phyloP scores from a whole-genome alignment of 352 stramenopile species.

The Blastocystis sp. region DNA sequence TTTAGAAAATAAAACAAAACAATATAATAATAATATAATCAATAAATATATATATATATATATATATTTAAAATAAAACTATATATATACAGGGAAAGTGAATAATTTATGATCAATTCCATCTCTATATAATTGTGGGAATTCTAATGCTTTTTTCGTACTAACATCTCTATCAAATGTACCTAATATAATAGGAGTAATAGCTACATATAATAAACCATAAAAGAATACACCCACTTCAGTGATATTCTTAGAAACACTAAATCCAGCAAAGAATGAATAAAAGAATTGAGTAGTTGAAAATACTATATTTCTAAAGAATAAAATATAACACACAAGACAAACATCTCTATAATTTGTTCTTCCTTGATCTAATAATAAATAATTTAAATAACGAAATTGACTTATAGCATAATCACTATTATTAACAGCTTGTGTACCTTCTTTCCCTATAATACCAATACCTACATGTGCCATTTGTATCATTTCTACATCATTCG shows the following conservation, averaged over 20 bases:
- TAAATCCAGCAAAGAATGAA: conserved; percentile 75
- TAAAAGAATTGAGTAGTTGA: conserved; percentile 68
- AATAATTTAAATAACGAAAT: conserved; percentile 78
- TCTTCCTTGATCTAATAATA: conserved; percentile 86
- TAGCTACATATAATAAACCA: not conserved
- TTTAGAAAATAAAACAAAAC: not conserved
- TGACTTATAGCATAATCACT: conserved; percentile 92
- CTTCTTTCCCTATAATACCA: conserved; percentile 89
- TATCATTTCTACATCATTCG: conserved; percentile 98
- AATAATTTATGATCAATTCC: conserved; percentile 10
- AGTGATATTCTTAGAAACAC: conserved; percentile 45
- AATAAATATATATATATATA: not conserved
- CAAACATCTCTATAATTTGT: conserved; percentile 89
- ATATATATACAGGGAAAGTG: not conserved
- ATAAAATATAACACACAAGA: conserved; percentile 80
- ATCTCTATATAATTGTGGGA: conserved; percentile 2
- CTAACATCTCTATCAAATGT: conserved; percentile 6
- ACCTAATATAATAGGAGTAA: conserved; percentile 1
- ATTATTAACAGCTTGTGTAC: conserved; percentile 86
- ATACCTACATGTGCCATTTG: conserved; percentile 89
- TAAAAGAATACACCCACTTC: conserved; percentile 6
- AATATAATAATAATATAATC: not conserved
- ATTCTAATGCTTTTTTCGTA: not conserved
- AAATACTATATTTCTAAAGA: conserved; percentile 96
- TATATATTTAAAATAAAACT: not conserved